Evolutionary conservation across 768 basidiomycete species (phyloP).

Genomic region (Dentipellis fragilis): DNA sequence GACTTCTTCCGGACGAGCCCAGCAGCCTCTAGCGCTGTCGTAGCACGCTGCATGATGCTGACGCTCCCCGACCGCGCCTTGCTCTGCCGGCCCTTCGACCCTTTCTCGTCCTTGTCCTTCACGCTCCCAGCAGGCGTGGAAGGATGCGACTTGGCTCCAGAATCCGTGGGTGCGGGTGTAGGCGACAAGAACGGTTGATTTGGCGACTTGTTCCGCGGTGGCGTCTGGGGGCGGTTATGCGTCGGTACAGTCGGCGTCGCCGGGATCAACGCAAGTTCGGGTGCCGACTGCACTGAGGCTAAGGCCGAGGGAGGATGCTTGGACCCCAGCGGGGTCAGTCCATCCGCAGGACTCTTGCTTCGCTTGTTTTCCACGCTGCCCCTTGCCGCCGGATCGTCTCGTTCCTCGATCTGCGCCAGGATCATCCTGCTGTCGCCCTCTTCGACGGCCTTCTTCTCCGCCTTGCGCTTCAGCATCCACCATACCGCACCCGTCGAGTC

Average conservation of each 20-base stretch:
- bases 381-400: slow-evolving; percentile 12
- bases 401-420: slow-evolving; percentile 3
- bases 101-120: slow-evolving; percentile 34
- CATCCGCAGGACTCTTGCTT: background rate
- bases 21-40: slow-evolving; percentile 80
- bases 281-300: slow-evolving; percentile 31
- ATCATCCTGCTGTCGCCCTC: slow-evolving; percentile 18
- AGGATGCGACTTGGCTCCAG: slow-evolving; percentile 48
- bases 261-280: slow-evolving; percentile 65
- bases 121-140: slow-evolving; percentile 57
- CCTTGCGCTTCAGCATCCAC: slow-evolving; percentile 91
- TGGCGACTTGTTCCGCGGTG: slow-evolving; percentile 33
- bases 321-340: slow-evolving; percentile 6
- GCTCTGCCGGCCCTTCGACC: slow-evolving; percentile 38
- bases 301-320: slow-evolving; percentile 16
- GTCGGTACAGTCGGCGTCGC: slow-evolving; percentile 55
- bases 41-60: slow-evolving; percentile 92
- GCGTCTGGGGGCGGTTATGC: slow-evolving; percentile 39
- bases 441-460: slow-evolving; percentile 47
- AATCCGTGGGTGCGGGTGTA: slow-evolving; percentile 42
- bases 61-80: slow-evolving; percentile 83
- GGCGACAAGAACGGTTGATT: slow-evolving; percentile 36
- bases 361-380: slow-evolving; percentile 12
- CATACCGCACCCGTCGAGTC: slow-evolving; percentile 85
- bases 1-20: slow-evolving; percentile 80